Conservation (phyloP, 2,329 filamentous ascomycete genomes). For the Peltaster fructicola region DNA sequence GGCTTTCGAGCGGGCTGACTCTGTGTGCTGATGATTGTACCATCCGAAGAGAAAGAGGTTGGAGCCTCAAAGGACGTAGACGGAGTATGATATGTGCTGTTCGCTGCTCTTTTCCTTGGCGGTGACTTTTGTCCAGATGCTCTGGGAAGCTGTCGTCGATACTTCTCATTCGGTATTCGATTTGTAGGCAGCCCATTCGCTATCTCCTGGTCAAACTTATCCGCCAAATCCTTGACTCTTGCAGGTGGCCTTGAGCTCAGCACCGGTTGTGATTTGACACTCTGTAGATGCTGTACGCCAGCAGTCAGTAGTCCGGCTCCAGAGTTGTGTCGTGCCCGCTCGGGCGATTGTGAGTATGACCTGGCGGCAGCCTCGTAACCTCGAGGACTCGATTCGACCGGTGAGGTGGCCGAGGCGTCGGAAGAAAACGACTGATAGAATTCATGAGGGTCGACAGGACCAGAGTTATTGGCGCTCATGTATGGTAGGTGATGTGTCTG, state of each 20-base stretch:
- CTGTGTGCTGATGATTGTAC: constrained; percentile 8
- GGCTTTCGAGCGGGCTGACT: constrained; percentile 15
- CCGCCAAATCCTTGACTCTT: constrained; percentile 59
- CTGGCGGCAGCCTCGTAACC: constrained; percentile 1
- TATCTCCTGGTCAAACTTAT: constrained; percentile 62
- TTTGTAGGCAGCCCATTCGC: too few relatives aligned
- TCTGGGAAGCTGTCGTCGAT: too few relatives aligned
- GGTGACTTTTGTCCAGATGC: constrained; percentile 10
- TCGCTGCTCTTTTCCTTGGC: constrained; percentile 12
- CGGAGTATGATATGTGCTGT: too few relatives aligned
- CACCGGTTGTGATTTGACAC: constrained; percentile 13
- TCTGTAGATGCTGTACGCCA: too few relatives aligned
- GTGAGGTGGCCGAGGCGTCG: constrained; percentile 4
- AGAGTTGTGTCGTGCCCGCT: too few relatives aligned
- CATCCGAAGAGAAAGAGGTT: constrained; percentile 13
- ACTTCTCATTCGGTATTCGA: too few relatives aligned
- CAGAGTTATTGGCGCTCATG: constrained; percentile 7
- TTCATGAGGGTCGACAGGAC: constrained; percentile 8
- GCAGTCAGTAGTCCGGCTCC: too few relatives aligned
- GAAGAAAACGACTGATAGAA: constrained; percentile 6
- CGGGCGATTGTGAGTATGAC: constrained; percentile 4
- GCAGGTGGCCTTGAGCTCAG: constrained; percentile 13
- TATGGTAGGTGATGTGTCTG: constrained; percentile 4
- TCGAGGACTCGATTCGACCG: constrained; percentile 1
- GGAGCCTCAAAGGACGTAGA: constrained; percentile 12